Conservation (phyloP, 768 basidiomycete species). For the Panaeolus papilionaceus region DNA sequence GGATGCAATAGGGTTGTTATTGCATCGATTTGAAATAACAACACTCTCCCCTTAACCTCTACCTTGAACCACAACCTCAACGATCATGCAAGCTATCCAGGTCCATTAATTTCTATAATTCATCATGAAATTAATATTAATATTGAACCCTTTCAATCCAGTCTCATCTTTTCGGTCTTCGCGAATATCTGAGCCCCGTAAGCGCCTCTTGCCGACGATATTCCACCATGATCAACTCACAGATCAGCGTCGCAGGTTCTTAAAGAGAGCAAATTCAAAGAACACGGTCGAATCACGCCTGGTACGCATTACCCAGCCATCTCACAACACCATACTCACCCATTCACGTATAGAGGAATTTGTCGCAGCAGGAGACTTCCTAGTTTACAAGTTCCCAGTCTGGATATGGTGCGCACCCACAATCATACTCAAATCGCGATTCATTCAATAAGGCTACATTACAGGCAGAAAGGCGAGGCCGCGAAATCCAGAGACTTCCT, state of each 20-base stretch:
- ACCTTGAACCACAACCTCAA: constrained; percentile 27
- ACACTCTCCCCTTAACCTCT: constrained; percentile 25
- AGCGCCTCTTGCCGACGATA: constrained; percentile 33
- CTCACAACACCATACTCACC: constrained; percentile 24
- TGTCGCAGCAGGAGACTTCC: constrained; percentile 96
- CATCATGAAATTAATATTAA: constrained; percentile 12
- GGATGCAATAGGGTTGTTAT: constrained; percentile 28
- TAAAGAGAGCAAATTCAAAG: constrained; percentile 98
- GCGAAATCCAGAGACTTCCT: constrained; percentile 89
- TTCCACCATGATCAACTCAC: constrained; percentile 28
- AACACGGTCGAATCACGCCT: constrained; percentile 95
- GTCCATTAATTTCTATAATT: constrained; percentile 27
- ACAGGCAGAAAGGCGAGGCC: constrained; percentile 92
- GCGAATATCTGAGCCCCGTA: constrained; percentile 93
- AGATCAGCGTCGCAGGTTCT: constrained; percentile 72
- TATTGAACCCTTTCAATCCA: constrained; percentile 34
- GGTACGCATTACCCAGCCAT: constrained; percentile 52
- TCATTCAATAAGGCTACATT: constrained; percentile 14
- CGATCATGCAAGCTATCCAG: constrained; percentile 49
- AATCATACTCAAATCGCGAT: neutral
- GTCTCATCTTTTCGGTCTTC: constrained; percentile 93
- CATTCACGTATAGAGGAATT: constrained; percentile 79
- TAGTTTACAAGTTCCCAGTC: constrained; percentile 97
- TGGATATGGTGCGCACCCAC: constrained; percentile 84
- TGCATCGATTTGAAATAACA: constrained; percentile 37